These are phyloP conservation scores for Saccharum spontaneum DNA, from an alignment of 176 grass and related monocot genomes.

Conservation along the genomic window DNA sequence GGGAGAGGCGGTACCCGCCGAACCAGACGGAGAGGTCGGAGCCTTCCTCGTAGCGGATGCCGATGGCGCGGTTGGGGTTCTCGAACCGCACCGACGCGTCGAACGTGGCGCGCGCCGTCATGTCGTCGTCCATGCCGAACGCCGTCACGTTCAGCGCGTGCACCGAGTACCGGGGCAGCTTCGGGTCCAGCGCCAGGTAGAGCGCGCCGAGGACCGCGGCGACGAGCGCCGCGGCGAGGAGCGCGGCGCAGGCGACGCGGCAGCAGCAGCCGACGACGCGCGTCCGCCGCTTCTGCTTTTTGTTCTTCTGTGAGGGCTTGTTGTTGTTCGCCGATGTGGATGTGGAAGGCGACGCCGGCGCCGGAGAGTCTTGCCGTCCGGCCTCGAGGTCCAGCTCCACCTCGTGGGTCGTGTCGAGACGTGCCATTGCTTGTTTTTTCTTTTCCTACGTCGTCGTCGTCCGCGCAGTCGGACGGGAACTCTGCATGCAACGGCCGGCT, in stretches of 20 bases:
- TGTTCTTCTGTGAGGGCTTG: no score
- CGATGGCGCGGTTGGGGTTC: conserved; percentile 54
- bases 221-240: neutral
- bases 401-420: conserved; percentile 21
- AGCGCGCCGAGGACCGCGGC: neutral
- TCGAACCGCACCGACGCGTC: conserved; percentile 37
- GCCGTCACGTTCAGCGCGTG: conserved; percentile 23
- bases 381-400: conserved; percentile 39
- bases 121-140: conserved; percentile 27
- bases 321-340: neutral
- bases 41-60: conserved; percentile 39
- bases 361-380: neutral
- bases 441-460: neutral
- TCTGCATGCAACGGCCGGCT: neutral
- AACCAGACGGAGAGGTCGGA: conserved; percentile 42
- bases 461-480: neutral
- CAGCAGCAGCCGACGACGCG: neutral
- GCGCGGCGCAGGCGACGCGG: neutral
- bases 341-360: neutral
- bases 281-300: neutral
- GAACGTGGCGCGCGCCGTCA: conserved; percentile 40
- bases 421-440: neutral
- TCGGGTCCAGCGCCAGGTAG: conserved; percentile 46
- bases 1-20: conserved; percentile 22
- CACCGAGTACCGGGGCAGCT: conserved; percentile 45